Base-by-base conservation (phyloP, 768 basidiomycete genomes). In the Kwoniella bestiolae region DNA sequence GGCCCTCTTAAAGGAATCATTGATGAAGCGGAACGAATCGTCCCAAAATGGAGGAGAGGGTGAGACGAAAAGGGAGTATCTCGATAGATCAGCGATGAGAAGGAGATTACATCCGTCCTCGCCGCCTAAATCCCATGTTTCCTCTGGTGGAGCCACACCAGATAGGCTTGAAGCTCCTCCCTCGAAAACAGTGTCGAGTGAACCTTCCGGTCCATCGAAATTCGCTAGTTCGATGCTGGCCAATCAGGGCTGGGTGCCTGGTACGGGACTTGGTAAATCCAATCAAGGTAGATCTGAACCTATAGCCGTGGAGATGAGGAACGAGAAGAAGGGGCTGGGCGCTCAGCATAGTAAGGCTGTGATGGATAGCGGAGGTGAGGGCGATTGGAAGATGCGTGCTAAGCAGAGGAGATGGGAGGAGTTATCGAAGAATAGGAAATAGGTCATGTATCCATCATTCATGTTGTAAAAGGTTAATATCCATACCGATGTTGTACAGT, bases 71-170 rank as follows among this genome's bases (percentile, higher is more conserved):
- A 59, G 55, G 38, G 66, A 53, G n/a, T 78, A 78, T 64, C 34
- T 74, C 25, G 76, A 78, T 60, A 49, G 76, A 38, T 73, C 76
- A 38, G 76, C 76, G 5, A 70, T 74, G 57, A 23, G 76, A 25
- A 45, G 76, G 12, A 62, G 62, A 52, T 55, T 78, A 32, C 67
- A 74, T 69, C 72, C 72, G 2, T 49, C 44, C 2, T 59, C 67
- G 23, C 63, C 67, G 4, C 63, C 57, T 38, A 25, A 52, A n/a
- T 32, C 46, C 26, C 46, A 28, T 32, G 38, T 9, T 31, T 41
- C 44, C 21, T 35, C 44, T 28, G 11, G 26, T 16, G 18, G 41
- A 46, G 25, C 9, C 28, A 56, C 34, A 11, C 56, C 25, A 31
- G 21, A 60, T 41, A 8, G 14, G 8, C 2, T 3, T 23, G 49